Conservation (phyloP, 2,329 filamentous ascomycete species). For the Ceratocystis colombiana region DNA sequence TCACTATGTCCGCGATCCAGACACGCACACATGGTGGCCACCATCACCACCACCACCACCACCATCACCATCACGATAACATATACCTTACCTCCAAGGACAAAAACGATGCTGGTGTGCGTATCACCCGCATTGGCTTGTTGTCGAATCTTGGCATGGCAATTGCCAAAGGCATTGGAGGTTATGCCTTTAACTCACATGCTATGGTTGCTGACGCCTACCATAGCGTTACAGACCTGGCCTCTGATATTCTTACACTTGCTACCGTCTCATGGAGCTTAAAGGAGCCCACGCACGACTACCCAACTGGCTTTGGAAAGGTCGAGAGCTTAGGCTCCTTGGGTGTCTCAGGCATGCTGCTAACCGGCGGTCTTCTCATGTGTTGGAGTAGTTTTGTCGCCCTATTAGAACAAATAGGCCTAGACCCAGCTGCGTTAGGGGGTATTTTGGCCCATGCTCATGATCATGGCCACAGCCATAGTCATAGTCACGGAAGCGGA, state of each 20-base stretch:
- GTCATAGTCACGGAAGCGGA: conserved; percentile 40
- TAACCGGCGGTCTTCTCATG: conserved; percentile 87
- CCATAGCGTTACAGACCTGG: conserved; percentile 88
- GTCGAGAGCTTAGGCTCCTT: conserved; percentile 92
- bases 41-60: conserved; percentile 46
- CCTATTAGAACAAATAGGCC: conserved; percentile 25
- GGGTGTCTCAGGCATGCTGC: conserved; percentile 82
- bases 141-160: conserved; percentile 92
- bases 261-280: conserved; percentile 91
- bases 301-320: conserved; percentile 90
- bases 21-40: conserved; percentile 21
- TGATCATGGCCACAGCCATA: conserved; percentile 54
- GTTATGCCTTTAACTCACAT: conserved; percentile 91
- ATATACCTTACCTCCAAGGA: conserved; percentile 87
- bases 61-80: conserved; percentile 83
- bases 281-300: conserved; percentile 69
- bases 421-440: conserved; percentile 41
- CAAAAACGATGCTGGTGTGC: conserved; percentile 57
- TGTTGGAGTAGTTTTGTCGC: conserved; percentile 58
- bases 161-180: conserved; percentile 80
- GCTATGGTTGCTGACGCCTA: conserved; percentile 87
- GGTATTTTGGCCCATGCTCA: conserved; percentile 55
- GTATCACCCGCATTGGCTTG: conserved; percentile 47
- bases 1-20: conserved; percentile 18
- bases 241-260: conserved; percentile 87